Conservation (phyloP, 257 asterid species). For the Solanum clarkiae region DNA sequence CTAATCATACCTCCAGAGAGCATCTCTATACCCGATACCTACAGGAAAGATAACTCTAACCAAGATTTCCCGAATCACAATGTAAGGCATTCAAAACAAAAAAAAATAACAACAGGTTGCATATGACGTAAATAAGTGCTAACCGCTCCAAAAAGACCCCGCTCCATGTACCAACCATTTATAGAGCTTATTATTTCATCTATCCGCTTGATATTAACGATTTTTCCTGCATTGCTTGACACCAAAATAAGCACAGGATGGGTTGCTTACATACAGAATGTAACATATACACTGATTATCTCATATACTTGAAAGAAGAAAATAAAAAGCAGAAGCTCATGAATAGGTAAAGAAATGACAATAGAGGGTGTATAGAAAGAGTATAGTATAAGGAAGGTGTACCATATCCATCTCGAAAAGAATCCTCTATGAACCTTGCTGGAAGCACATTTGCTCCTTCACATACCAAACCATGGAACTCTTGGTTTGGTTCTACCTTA, state of each 20-base stretch:
- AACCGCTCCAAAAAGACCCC: constrained; percentile 98
- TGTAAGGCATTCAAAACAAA: neutral
- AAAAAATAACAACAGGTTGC: neutral
- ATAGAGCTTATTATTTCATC: constrained; percentile 89
- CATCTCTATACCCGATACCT: constrained; percentile 93
- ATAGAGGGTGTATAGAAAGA: neutral
- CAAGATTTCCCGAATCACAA: neutral
- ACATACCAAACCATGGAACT: constrained; percentile 93
- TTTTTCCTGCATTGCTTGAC: constrained; percentile 86
- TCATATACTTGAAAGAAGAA: neutral
- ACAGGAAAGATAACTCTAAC: constrained; percentile 3
- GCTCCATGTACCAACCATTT: constrained; percentile 95
- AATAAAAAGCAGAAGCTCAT: neutral
- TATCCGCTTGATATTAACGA: constrained; percentile 74
- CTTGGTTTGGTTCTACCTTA: constrained; percentile 99
- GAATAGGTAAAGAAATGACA: neutral
- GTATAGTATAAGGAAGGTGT: constrained; percentile 13
- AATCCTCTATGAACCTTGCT: constrained; percentile 74
- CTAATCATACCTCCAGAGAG: constrained; percentile 94
- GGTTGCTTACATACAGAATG: constrained; percentile 32
- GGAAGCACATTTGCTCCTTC: constrained; percentile 99
- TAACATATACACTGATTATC: neutral
- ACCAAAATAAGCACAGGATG: constrained; percentile 20
- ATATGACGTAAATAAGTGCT: constrained; percentile 10
- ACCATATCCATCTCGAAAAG: constrained; percentile 95